A percentile compares a stretch with the other conserved stretches of the same genome.
Conservation (phyloP, 768 basidiomycete genomes). For the Tulasnella sp. region DNA sequence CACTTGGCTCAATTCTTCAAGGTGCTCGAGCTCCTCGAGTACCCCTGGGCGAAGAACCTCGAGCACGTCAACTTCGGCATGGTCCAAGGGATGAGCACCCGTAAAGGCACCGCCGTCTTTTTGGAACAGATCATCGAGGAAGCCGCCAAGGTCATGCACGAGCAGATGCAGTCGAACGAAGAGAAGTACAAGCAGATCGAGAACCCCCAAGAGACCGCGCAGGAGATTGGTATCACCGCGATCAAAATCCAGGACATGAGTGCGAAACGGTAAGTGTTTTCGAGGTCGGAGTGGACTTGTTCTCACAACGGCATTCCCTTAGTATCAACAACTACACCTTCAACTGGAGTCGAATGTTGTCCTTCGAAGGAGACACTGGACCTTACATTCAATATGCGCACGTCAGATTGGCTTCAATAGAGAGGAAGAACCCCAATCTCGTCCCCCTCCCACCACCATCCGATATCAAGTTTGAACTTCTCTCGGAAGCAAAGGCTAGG, state of each 20-base stretch:
- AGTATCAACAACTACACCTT: conserved; percentile 96
- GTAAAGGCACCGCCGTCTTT: conserved; percentile 91
- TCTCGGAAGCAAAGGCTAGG: conserved; percentile 60
- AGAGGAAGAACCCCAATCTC: conserved; percentile 83
- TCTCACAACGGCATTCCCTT: background rate
- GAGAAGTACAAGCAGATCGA: conserved; percentile 84
- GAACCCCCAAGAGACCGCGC: conserved; percentile 66
- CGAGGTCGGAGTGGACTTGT: conserved; percentile 7
- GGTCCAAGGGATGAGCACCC: conserved; percentile 90
- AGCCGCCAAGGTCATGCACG: conserved; percentile 82
- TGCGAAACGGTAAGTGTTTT: conserved; percentile 60
- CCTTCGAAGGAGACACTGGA: conserved; percentile 92
- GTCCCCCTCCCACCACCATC: conserved; percentile 59
- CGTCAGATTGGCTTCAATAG: conserved; percentile 81
- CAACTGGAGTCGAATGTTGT: conserved; percentile 88
- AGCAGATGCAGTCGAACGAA: conserved; percentile 91
- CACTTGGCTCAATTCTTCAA: conserved; percentile 92
- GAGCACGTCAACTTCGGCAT: conserved; percentile 87
- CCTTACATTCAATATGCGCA: conserved; percentile 96
- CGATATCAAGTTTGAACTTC: conserved; percentile 55
- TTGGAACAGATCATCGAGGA: conserved; percentile 84
- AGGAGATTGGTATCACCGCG: conserved; percentile 85
- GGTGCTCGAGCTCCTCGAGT: conserved; percentile 78
- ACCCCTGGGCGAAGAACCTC: conserved; percentile 71
- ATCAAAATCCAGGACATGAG: conserved; percentile 98